Evolutionary conservation across 352 stramenopile species (phyloP), one percentile per base, ranked within the genome.

Genomic region (Phytophthora cajani): DNA sequence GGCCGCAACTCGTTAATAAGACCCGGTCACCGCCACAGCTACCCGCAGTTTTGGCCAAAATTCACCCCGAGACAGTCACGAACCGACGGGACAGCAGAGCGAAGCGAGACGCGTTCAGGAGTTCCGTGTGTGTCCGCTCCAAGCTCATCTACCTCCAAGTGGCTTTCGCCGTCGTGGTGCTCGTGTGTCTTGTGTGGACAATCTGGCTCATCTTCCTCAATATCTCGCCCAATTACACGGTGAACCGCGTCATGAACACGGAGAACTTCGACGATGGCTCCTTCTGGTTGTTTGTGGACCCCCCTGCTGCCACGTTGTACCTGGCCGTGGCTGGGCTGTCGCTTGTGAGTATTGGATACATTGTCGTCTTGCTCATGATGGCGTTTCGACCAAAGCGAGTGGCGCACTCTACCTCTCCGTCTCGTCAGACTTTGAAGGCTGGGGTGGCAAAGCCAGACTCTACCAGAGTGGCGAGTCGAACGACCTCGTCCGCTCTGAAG

Each of bases 261-360:
- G 47, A 74, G 16, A 42, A 33, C 7, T 74, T 80, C 17, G 75
- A 82, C 23, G 52, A 70, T 8, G 76, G 76, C 0, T 52, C 55
- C n/a, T 82, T 82, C 44, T 82, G 72, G 76, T 49, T 78, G 16
- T 67, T 79, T 23, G 56, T 79, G 2, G 55, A 79, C 1, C 64
- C 59, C 33, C 42, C 58, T 10, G 77, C 21, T 42, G 21, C 10
- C 17, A 58, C 46, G 19, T 7, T 49, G 7, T 52, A 27, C 8
- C 17, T 49, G 17, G 42, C 42, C 4, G 42, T 49, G 42, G 23
- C 8, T 2, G 42, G 42, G 12, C 42, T 49, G 17, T 49, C 42
- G 6, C 17, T 49, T 12, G 42, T 49, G 5, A 14, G 42, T 19
- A 1, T 49, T 9, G 17, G 42, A 19, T 49, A 49, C n/a, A 21